A percentile compares a stretch with the other conserved stretches of the same genome.
phyloP scores from a whole-genome alignment of 1,139 yeast species.

The Cylindricascospora bacillispora region DNA sequence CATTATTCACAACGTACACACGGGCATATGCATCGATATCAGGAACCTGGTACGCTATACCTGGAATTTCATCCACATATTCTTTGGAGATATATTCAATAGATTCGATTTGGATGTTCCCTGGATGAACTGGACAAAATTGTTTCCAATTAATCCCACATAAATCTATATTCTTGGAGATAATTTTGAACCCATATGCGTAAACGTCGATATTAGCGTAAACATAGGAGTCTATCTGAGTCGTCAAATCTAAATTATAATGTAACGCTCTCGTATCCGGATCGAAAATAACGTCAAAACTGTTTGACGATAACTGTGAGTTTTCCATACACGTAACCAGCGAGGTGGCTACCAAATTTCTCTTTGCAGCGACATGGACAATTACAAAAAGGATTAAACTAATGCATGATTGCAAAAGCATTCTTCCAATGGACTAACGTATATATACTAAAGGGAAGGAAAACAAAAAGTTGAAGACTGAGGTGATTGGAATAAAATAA shows the following conservation, averaged over 20 bases:
- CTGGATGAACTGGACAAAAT: constrained; percentile 69
- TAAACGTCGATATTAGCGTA: constrained; percentile 51
- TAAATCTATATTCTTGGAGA: constrained; percentile 39
- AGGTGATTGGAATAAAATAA: neutral
- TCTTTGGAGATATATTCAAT: constrained; percentile 41
- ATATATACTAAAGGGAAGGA: neutral
- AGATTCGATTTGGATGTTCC: constrained; percentile 54
- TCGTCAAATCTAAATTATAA: constrained; percentile 48
- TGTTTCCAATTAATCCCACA: constrained; percentile 59
- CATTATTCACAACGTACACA: constrained; percentile 35
- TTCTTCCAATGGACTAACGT: neutral
- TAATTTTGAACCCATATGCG: constrained; percentile 64
- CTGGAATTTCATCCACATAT: constrained; percentile 46
- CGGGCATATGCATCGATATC: constrained; percentile 67
- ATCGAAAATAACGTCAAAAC: constrained; percentile 54
- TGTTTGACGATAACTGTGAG: constrained; percentile 52
- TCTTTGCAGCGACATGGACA: constrained; percentile 15
- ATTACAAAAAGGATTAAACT: constrained; percentile 4
- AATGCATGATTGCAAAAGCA: no score
- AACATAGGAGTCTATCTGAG: constrained; percentile 48
- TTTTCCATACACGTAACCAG: constrained; percentile 64
- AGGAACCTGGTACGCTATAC: constrained; percentile 63
- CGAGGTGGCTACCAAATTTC: constrained; percentile 48
- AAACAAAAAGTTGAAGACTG: neutral
- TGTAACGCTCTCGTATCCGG: constrained; percentile 53